phyloP scores from a whole-genome alignment of 148 eudicot species.

The Oxyria digyna region DNA sequence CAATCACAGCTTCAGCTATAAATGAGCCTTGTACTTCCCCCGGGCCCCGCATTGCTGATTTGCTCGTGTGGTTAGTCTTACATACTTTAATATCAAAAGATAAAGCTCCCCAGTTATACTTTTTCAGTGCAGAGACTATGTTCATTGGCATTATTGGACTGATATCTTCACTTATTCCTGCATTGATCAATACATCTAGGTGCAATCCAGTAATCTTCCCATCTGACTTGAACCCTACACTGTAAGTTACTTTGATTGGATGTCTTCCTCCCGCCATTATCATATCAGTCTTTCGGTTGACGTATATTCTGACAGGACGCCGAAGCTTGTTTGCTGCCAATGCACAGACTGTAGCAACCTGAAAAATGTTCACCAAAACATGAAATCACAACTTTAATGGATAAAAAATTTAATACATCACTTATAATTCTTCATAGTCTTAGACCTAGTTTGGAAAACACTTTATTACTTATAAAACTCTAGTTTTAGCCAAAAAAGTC shows the following conservation, averaged over 20 bases:
- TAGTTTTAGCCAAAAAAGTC: too few species aligned
- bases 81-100: constrained; percentile 69
- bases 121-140: constrained; percentile 43
- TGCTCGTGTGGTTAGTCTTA: constrained; percentile 67
- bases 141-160: constrained; percentile 54
- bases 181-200: constrained; percentile 49
- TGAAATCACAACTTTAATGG: neutral
- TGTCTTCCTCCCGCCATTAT: constrained; percentile 88
- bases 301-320: constrained; percentile 63
- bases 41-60: constrained; percentile 88
- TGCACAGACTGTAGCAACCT: constrained; percentile 88
- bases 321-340: constrained; percentile 71
- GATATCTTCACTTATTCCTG: constrained; percentile 45
- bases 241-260: constrained; percentile 79
- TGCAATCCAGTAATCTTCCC: constrained; percentile 85
- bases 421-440: neutral
- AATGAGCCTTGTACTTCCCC: constrained; percentile 76
- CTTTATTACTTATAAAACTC: too few species aligned
- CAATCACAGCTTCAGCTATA: constrained; percentile 79
- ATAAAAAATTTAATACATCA: neutral
- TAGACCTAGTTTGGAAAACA: too few species aligned
- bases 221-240: constrained; percentile 72
- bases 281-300: constrained; percentile 89
- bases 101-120: constrained; percentile 86
- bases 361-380: neutral